These are phyloP conservation scores for Ophiobolus disseminans DNA, from an alignment of 2,329 filamentous ascomycete species.

Conservation along the genomic window DNA sequence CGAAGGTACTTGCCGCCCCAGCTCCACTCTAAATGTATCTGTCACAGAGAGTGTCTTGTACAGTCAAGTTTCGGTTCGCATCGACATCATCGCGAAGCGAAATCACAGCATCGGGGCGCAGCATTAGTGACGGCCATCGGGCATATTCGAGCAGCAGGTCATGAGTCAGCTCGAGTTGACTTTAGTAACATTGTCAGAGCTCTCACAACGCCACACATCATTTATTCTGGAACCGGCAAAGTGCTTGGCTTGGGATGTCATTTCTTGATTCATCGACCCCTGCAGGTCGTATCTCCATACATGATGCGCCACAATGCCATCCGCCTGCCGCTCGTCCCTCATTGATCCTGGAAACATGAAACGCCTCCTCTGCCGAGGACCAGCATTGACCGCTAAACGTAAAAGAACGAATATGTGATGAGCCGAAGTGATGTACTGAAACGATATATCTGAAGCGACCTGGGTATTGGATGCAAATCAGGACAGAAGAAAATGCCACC, in stretches of 20 bases:
- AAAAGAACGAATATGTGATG: conserved; percentile 18
- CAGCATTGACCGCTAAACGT: conserved; percentile 17
- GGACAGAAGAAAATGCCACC: conserved; percentile 16
- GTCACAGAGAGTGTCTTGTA: background rate
- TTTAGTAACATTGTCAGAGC: background rate
- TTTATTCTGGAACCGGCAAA: conserved; percentile 10
- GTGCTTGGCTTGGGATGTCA: conserved; percentile 19
- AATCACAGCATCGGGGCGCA: background rate
- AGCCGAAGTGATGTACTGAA: conserved; percentile 22
- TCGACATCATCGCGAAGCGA: no score
- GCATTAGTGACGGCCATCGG: conserved; percentile 1
- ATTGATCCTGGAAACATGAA: conserved; percentile 32
- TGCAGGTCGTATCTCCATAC: conserved; percentile 30
- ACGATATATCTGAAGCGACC: conserved; percentile 19
- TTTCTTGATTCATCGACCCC: conserved; percentile 31
- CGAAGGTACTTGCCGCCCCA: conserved; percentile 2
- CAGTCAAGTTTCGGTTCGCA: no score
- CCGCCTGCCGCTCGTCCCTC: conserved; percentile 22
- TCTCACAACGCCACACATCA: conserved; percentile 16
- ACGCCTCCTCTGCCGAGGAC: conserved; percentile 27
- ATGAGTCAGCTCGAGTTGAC: conserved; percentile 5
- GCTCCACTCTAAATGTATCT: conserved; percentile 5
- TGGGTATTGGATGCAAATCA: conserved; percentile 38
- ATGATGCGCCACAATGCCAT: conserved; percentile 32
- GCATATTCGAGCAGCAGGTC: background rate